Evolutionary conservation across 2,329 filamentous ascomycete genomes (phyloP), one percentile per base, ranked within the genome.

Genomic region (Fusarium cyanostomum): DNA sequence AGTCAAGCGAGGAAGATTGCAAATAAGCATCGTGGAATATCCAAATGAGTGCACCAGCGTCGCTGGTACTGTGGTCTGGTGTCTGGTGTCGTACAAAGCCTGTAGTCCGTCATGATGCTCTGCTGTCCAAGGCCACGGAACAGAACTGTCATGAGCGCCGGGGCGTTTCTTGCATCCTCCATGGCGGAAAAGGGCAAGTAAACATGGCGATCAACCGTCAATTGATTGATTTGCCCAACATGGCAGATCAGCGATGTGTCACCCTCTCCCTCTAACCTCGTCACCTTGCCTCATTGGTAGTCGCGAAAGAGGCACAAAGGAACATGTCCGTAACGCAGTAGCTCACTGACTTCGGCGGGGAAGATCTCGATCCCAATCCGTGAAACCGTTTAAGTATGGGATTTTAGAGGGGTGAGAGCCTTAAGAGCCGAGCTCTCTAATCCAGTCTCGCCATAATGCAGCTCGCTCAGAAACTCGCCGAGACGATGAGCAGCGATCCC

Each of bases 351-450:
- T 57, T 43, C 52, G 66, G 50, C 37, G 55, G 60, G 48, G 39
- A 57, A 66, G 68, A 72, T 72, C 70, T 72, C 70, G 69, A 72
- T 72, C 66, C 66, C 59, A 62, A 58, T 58, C 52, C 50, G 52
- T 68, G 56, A 65, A 67, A 63, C 62, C 42, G 62, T 65, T 41
- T 15, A 37, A 53, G 55, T 39, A 50, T 58, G 28, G 42, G 31
- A 42, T 37, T 31, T 27, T 48, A 28, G 15, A 42, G 45, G 42
- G 45, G 58, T 65, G 65, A 65, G 57, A 60, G 51, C 48, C 46
- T 56, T 65, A 62, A 65, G 57, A 60, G 51, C 48, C 46, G 48
- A 60, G 56, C 53, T 58, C 44, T 54, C 56, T 30, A 39, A 43
- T 41, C 31, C 12, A 44, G 41, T 68, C 64, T 66, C 53, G 38